Percentiles rank a stretch among this genome's conserved stretches.
Evolutionary conservation across 371 early-diverging fungal species (phyloP).

Genomic region (Basidiobolus meristosporus): DNA sequence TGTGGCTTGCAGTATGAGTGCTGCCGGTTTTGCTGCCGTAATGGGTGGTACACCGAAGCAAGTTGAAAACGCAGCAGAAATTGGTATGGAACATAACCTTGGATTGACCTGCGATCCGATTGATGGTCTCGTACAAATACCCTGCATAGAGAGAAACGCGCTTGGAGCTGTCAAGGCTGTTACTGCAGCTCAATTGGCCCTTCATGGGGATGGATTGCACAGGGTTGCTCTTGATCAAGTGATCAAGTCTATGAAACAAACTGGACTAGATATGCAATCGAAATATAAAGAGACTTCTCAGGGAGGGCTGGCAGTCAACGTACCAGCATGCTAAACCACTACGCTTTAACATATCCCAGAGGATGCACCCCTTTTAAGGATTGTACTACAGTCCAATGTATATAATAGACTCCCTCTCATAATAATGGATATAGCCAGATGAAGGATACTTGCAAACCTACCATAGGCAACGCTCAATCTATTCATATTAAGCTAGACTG

Average conservation of each 20-base stretch:
- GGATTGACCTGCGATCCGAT: slow-evolving; percentile 90
- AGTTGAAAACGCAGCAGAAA: slow-evolving; percentile 91
- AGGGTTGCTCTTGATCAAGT: slow-evolving; percentile 88
- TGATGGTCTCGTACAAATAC: slow-evolving; percentile 85
- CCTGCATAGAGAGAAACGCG: slow-evolving; percentile 91
- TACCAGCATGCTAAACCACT: slow-evolving; percentile 75
- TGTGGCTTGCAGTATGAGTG: slow-evolving; percentile 92
- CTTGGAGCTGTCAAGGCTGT: slow-evolving; percentile 89
- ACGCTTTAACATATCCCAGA: too few species aligned
- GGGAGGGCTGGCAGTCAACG: slow-evolving; percentile 82
- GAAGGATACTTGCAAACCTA: too few species aligned
- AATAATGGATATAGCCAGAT: too few species aligned
- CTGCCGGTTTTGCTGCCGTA: slow-evolving; percentile 85
- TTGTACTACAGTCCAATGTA: too few species aligned
- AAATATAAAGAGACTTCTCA: slow-evolving; percentile 93
- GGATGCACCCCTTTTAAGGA: too few species aligned
- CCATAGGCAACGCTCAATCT: too few species aligned
- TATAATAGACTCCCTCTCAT: too few species aligned
- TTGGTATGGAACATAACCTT: slow-evolving; percentile 91
- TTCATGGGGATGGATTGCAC: slow-evolving; percentile 89
- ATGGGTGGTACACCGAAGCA: slow-evolving; percentile 84
- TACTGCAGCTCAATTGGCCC: slow-evolving; percentile 82
- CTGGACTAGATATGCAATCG: slow-evolving; percentile 80
- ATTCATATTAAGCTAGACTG: too few species aligned
- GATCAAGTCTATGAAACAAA: slow-evolving; percentile 91